These are phyloP conservation scores for Flueggea neowawraea DNA, from an alignment of 441 rosid genomes.

Conservation along the genomic window DNA sequence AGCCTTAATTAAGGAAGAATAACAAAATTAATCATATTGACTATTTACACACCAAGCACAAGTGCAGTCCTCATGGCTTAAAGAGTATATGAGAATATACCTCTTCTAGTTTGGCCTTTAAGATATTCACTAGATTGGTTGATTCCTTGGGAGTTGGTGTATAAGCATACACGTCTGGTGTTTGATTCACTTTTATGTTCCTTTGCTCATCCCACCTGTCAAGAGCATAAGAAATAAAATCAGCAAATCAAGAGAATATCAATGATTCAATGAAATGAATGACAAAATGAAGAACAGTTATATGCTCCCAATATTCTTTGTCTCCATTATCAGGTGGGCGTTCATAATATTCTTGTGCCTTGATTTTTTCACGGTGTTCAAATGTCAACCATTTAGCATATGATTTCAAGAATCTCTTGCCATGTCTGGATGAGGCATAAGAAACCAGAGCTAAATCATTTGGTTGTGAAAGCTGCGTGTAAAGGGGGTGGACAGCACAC, in stretches of 20 bases:
- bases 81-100: background rate
- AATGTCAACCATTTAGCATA: background rate
- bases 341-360: background rate
- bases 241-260: background rate
- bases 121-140: too few relatives aligned
- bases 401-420: background rate
- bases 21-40: too few relatives aligned
- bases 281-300: too few relatives aligned
- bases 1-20: too few relatives aligned
- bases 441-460: background rate
- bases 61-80: background rate
- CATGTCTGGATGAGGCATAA: slow-evolving; percentile 9
- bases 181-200: background rate
- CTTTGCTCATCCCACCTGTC: background rate
- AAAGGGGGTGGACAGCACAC: slow-evolving; percentile 15
- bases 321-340: background rate
- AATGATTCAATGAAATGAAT: background rate
- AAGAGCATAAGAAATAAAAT: background rate
- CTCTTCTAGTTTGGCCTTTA: background rate
- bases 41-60: too few relatives aligned
- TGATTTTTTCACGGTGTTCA: background rate
- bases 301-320: too few relatives aligned
- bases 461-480: background rate
- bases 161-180: background rate
- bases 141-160: background rate